Conservation (phyloP, 108 stramenopile genomes). For the Parmales sp. region DNA sequence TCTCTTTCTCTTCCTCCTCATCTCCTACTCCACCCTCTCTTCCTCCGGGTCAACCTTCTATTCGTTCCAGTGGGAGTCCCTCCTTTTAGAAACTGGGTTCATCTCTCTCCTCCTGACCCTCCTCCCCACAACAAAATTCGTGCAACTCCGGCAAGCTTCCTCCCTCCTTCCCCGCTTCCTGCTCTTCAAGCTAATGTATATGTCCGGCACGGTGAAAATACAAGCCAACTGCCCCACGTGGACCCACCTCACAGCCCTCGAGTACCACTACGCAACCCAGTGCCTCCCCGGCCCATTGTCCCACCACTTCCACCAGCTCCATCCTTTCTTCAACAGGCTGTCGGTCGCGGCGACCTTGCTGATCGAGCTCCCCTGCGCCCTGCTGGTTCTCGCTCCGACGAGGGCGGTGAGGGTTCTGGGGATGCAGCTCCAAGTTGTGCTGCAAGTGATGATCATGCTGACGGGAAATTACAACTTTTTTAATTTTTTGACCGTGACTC, state of each 20-base stretch:
- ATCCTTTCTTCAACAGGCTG: slow-evolving; percentile 39
- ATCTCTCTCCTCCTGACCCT: slow-evolving; percentile 23
- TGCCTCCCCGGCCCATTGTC: slow-evolving; percentile 50
- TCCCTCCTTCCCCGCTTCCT: slow-evolving; percentile 14
- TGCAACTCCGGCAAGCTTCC: background rate
- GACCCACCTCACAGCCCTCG: slow-evolving; percentile 54
- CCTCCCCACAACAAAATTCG: background rate
- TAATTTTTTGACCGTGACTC: slow-evolving; percentile 52
- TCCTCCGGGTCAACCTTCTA: slow-evolving; percentile 39
- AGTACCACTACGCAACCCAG: slow-evolving; percentile 64
- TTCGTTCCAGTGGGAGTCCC: slow-evolving; percentile 69
- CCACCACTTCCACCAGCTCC: slow-evolving; percentile 47
- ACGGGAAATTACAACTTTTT: slow-evolving; percentile 71
- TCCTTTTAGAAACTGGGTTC: slow-evolving; percentile 51
- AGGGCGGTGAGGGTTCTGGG: slow-evolving; percentile 27
- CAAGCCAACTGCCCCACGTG: slow-evolving; percentile 59
- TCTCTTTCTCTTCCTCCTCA: background rate
- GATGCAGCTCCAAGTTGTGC: slow-evolving; percentile 36
- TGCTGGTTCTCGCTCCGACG: slow-evolving; percentile 40
- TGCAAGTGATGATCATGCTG: slow-evolving; percentile 50
- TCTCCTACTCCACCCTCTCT: background rate
- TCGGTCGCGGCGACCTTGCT: slow-evolving; percentile 47
- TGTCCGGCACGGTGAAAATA: slow-evolving; percentile 63
- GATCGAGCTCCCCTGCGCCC: slow-evolving; percentile 51
- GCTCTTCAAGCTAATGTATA: slow-evolving; percentile 61